phyloP scores from a whole-genome alignment of 306 rosid genomes.

The Cicer chorassanicum region DNA sequence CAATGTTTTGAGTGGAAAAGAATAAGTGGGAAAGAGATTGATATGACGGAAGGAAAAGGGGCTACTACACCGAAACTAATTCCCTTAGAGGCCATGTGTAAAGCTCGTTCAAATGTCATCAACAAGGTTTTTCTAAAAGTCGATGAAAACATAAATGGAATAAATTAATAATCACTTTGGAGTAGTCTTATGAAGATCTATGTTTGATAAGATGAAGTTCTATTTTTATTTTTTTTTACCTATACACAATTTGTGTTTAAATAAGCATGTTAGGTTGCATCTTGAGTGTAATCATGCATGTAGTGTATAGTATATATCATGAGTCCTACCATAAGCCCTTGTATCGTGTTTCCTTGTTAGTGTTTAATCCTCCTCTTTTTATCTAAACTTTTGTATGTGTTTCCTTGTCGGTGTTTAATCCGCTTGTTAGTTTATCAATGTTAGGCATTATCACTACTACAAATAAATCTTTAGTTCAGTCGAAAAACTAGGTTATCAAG shows the following conservation, averaged over 20 bases:
- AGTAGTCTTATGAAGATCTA: not conserved
- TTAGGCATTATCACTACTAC: too few relatives aligned
- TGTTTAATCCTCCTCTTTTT: too few relatives aligned
- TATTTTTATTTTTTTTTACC: not conserved
- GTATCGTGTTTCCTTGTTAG: too few relatives aligned
- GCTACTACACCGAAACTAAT: constrained; percentile 24
- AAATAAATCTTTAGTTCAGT: too few relatives aligned
- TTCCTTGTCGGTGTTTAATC: too few relatives aligned
- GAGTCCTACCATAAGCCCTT: too few relatives aligned
- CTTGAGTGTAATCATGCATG: too few relatives aligned
- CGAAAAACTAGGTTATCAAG: too few relatives aligned
- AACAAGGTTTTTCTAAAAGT: not conserved
- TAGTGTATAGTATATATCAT: too few relatives aligned
- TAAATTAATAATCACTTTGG: not conserved
- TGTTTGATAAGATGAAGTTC: not conserved
- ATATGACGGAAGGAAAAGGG: constrained; percentile 48
- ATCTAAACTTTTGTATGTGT: too few relatives aligned
- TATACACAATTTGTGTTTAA: not conserved
- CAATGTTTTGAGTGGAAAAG: constrained; percentile 49
- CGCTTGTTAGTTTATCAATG: too few relatives aligned
- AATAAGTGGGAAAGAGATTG: constrained; percentile 32
- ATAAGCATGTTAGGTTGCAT: too few relatives aligned
- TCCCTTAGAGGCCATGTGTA: constrained; percentile 43
- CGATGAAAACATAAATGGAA: not conserved
- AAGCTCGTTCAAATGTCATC: constrained; percentile 13